These are phyloP conservation scores for Blastomyces gilchristii DNA, from an alignment of 2,329 filamentous ascomycete genomes.

Conservation along the genomic window DNA sequence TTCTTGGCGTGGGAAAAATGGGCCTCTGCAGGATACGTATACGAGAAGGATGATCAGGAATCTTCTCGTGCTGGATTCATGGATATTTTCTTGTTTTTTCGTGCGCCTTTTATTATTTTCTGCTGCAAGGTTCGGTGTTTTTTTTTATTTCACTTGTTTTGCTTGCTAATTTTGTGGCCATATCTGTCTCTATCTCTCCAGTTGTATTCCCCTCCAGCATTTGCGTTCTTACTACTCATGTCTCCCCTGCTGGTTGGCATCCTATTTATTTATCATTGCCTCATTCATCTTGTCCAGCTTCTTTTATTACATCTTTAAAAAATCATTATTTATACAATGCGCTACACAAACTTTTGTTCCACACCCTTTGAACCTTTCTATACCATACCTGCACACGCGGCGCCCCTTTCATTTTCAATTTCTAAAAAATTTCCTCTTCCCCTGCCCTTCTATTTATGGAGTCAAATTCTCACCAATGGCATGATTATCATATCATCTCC, in stretches of 20 bases:
- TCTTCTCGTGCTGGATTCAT: conserved; percentile 5
- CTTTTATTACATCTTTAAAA: background rate
- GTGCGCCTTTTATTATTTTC: background rate
- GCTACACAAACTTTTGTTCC: background rate
- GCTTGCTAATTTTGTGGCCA: conserved; percentile 6
- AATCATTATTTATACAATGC: background rate
- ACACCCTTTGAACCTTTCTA: background rate
- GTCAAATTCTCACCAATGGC: background rate
- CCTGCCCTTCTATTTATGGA: background rate
- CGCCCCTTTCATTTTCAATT: background rate
- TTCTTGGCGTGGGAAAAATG: conserved; percentile 7
- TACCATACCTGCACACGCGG: background rate
- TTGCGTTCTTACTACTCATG: background rate
- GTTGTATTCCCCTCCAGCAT: conserved; percentile 9
- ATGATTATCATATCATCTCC: background rate
- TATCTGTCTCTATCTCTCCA: conserved; percentile 8
- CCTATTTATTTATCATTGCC: background rate
- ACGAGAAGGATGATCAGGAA: background rate
- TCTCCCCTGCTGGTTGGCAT: background rate
- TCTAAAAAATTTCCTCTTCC: background rate
- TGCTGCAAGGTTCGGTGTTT: conserved; percentile 1
- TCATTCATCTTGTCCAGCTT: background rate
- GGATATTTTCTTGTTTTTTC: conserved; percentile 12
- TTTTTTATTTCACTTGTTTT: conserved; percentile 6
- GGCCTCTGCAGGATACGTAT: background rate